Conservation (phyloP, 306 rosid genomes). For the Cucurbita argyrosperma region DNA sequence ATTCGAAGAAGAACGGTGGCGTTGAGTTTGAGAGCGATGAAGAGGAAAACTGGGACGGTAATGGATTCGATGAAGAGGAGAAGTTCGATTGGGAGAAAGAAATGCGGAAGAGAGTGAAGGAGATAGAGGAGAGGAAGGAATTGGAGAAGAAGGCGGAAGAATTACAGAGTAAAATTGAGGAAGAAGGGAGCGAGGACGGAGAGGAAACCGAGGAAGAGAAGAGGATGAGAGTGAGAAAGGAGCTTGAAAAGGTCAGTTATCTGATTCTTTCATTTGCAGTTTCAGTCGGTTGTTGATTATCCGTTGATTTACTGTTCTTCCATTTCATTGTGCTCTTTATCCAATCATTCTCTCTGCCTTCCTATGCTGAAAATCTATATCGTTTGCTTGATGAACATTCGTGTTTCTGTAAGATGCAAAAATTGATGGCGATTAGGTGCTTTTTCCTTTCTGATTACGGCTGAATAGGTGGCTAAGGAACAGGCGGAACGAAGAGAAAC, state of each 20-base stretch:
- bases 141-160: constrained; percentile 85
- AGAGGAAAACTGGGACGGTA: constrained; percentile 30
- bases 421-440: neutral
- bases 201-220: constrained; percentile 75
- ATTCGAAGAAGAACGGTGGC: constrained; percentile 61
- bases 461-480: constrained; percentile 72
- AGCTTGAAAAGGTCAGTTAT: constrained; percentile 67
- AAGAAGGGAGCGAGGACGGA: constrained; percentile 21
- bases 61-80: constrained; percentile 26
- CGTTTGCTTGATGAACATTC: neutral
- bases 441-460: constrained; percentile 6
- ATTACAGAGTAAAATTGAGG: constrained; percentile 40
- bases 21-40: constrained; percentile 64
- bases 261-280: neutral
- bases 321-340: neutral
- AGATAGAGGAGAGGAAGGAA: constrained; percentile 76
- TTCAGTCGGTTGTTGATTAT: neutral
- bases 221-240: constrained; percentile 76
- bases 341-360: neutral
- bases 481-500: constrained; percentile 91
- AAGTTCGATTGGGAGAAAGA: constrained; percentile 54
- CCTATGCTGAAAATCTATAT: neutral
- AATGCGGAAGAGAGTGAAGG: constrained; percentile 62
- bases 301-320: neutral
- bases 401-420: neutral